Conservation (phyloP, 176 grass and related monocot species). For the Rhipidocladum racemiflorum region DNA sequence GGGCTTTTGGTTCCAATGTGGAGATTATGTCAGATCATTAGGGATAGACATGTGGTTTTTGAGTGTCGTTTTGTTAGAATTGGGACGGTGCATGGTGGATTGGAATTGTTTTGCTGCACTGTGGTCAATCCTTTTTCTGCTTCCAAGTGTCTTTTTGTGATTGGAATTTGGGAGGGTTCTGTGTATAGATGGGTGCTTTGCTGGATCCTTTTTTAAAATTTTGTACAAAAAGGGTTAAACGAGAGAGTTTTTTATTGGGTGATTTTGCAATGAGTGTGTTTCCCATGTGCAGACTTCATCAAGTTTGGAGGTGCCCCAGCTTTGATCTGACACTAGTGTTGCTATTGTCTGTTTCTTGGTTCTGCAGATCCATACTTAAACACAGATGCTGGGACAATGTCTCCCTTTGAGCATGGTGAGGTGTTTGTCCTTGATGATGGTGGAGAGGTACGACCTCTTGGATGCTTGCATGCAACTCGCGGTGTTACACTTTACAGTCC, state of each 20-base stretch:
- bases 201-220: neutral
- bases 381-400: conserved; percentile 98
- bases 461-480: conserved; percentile 3
- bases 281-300: neutral
- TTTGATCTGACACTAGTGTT: neutral
- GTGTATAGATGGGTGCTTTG: neutral
- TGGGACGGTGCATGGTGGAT: neutral
- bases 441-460: conserved; percentile 56
- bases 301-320: neutral
- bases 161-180: neutral
- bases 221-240: neutral
- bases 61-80: conserved; percentile 5
- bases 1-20: neutral
- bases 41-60: conserved; percentile 6
- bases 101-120: neutral
- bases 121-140: neutral
- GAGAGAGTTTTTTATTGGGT: neutral
- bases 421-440: conserved; percentile 99
- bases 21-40: neutral
- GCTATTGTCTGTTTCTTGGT: neutral
- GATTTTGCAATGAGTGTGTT: neutral
- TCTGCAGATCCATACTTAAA: conserved; percentile 90
- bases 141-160: neutral
- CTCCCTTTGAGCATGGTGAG: conserved; percentile 93
- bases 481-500: neutral